These are phyloP conservation scores for Saccharum hybrid DNA, from an alignment of 202 grass and related monocot species.

Conservation along the genomic window DNA sequence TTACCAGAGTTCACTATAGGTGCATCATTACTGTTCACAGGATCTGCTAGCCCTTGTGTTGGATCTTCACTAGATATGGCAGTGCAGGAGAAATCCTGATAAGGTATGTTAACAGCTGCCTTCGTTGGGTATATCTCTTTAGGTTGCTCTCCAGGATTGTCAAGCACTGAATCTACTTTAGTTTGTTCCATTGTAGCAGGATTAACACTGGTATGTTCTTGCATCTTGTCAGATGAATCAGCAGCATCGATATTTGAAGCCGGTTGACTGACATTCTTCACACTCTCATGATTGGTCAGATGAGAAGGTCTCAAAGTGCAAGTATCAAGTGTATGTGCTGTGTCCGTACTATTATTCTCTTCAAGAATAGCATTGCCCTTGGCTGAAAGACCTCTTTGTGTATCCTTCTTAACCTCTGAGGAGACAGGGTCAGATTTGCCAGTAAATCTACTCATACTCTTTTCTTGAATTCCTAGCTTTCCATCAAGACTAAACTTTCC, in stretches of 20 bases:
- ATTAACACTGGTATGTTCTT: constrained; percentile 37
- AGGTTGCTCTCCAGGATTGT: constrained; percentile 38
- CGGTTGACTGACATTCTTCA: constrained; percentile 21
- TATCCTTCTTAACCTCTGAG: constrained; percentile 53
- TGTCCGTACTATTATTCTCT: constrained; percentile 45
- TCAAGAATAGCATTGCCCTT: constrained; percentile 43
- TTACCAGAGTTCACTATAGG: constrained; percentile 39
- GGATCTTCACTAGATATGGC: constrained; percentile 54
- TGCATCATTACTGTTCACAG: constrained; percentile 34
- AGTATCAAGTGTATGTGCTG: constrained; percentile 53
- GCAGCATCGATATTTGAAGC: constrained; percentile 39
- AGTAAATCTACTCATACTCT: constrained; percentile 41
- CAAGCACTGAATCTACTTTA: constrained; percentile 31
- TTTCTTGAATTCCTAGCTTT: constrained; percentile 60
- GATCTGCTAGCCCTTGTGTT: constrained; percentile 45
- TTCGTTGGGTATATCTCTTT: constrained; percentile 46
- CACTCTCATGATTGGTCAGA: constrained; percentile 35
- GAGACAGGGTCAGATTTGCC: constrained; percentile 20
- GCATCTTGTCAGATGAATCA: constrained; percentile 52
- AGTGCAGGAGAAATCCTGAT: constrained; percentile 39
- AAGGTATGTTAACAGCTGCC: constrained; percentile 40
- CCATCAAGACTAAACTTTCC: constrained; percentile 79
- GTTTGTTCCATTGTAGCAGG: constrained; percentile 46
- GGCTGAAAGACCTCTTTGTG: constrained; percentile 51
- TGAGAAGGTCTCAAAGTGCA: constrained; percentile 56